A percentile compares a stretch with the other conserved stretches of the same genome.
Evolutionary conservation across 495 filamentous ascomycete species (phyloP).

Genomic region (Tuber magnatum): DNA sequence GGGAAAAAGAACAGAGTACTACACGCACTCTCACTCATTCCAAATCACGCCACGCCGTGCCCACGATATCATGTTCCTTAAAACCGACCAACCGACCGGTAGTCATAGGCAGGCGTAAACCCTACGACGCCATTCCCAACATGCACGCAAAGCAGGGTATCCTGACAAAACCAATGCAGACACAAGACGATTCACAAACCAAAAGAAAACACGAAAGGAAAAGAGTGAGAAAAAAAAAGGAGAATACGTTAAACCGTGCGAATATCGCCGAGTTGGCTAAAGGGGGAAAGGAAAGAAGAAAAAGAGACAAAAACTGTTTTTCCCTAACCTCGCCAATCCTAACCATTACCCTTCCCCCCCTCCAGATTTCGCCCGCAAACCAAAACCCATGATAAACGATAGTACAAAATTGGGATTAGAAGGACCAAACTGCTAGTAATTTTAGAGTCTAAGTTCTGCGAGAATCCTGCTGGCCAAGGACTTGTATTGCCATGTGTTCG

Average conservation of each 20-base stretch:
- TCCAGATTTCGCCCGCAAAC: background rate
- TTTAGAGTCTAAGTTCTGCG: conserved; percentile 71
- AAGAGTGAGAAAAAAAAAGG: conserved; percentile 21
- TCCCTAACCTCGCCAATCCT: background rate
- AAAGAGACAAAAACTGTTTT: conserved; percentile 13
- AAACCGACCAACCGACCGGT: background rate
- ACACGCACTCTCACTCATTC: background rate
- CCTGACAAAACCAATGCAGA: background rate
- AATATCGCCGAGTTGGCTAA: conserved; percentile 14
- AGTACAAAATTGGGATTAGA: background rate
- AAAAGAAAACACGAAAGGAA: conserved; percentile 12
- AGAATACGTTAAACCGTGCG: conserved; percentile 22
- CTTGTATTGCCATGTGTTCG: conserved; percentile 97
- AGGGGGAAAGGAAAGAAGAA: conserved; percentile 25
- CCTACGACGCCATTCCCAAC: background rate
- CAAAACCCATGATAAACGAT: background rate
- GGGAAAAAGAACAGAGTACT: background rate
- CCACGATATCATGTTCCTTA: background rate
- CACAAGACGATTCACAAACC: conserved; percentile 27
- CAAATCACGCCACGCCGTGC: background rate
- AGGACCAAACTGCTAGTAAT: background rate
- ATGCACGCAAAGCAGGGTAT: background rate
- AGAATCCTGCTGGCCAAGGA: conserved; percentile 94
- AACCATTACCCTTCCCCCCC: background rate
- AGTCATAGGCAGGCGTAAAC: background rate